Evolutionary conservation across 2,329 filamentous ascomycete genomes (phyloP).

Genomic region (Mollisiaceae sp.): DNA sequence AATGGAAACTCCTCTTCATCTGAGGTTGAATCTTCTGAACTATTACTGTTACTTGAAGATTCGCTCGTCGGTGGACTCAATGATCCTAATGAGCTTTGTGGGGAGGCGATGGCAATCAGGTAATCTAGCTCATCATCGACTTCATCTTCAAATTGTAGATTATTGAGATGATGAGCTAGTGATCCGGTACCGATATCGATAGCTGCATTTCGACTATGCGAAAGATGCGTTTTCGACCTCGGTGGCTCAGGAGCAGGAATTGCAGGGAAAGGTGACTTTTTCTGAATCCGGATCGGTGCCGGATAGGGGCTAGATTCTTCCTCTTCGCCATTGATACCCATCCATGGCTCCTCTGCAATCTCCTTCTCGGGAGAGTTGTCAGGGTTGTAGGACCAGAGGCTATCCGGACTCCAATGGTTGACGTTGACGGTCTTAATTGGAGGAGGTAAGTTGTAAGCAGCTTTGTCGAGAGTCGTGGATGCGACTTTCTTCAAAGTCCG

Average conservation of each 20-base stretch:
- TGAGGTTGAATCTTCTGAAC: conserved; percentile 2
- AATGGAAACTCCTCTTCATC: conserved; percentile 4
- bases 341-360: conserved; percentile 3
- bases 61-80: background rate
- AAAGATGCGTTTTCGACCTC: background rate
- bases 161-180: conserved; percentile 1
- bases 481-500: conserved; percentile 6
- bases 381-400: conserved; percentile 14
- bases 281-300: background rate
- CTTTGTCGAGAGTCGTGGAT: conserved; percentile 14
- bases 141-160: background rate
- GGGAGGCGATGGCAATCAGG: conserved; percentile 6
- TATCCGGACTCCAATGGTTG: conserved; percentile 19
- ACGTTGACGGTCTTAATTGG: background rate
- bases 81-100: background rate
- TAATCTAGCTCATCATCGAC: conserved; percentile 18
- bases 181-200: conserved; percentile 3
- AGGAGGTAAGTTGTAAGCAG: background rate
- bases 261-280: background rate
- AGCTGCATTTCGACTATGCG: background rate
- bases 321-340: conserved; percentile 3
- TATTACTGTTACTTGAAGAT: background rate
- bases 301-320: background rate
- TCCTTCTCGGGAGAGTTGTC: conserved; percentile 7
- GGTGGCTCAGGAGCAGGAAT: background rate